Evolutionary conservation across 2,329 filamentous ascomycete genomes (phyloP), one percentile per base, ranked within the genome.

Genomic region (Ceratocystis ficicola): DNA sequence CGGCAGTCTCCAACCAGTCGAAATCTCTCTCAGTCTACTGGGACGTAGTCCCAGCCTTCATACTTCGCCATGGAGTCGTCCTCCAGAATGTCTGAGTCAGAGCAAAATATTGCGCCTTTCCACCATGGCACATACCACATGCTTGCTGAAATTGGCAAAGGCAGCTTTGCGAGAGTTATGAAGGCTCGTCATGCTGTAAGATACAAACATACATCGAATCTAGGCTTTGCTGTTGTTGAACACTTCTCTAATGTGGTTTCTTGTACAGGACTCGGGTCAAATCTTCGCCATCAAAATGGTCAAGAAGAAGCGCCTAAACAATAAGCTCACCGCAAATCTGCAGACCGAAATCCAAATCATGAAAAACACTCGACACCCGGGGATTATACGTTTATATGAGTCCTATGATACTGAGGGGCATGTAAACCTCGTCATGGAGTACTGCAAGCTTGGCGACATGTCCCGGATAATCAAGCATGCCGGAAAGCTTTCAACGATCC

Each of bases 361-460:
- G 73, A 94, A 94, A 76, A 89, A 86, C 69, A 83, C 99, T 32
- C 89, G 94, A 68, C 94, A 99, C 76, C 94, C 94, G 32, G 94
- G 99, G 74, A 96, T 99, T 71, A 94, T 97, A 70, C 89, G 91
- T 71, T 86, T 99, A 61, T 92, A 96, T 78, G 90, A 96, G 76
- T 96, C 92, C 78, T 83, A 93, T 75, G 92, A 97, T 75, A 88
- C 90, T 0, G 79, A 84, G 2, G 86, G 87, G 25, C 89, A 95
- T 73, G 96, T 97, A 77, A 94, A 99, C 76, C 83, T 99, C 67
- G 87, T 97, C 69, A 99, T 97, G 93, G 94, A 99, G 77, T 97
- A 95, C 77, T 97, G 94, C 77, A 90, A 95, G 73, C 83, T 99
- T 50, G 93, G 94, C 25, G 94, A 99, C 73, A 78, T 99, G 67